phyloP scores from a whole-genome alignment of 352 stramenopile genomes.

The Globisporangium radiosum region DNA sequence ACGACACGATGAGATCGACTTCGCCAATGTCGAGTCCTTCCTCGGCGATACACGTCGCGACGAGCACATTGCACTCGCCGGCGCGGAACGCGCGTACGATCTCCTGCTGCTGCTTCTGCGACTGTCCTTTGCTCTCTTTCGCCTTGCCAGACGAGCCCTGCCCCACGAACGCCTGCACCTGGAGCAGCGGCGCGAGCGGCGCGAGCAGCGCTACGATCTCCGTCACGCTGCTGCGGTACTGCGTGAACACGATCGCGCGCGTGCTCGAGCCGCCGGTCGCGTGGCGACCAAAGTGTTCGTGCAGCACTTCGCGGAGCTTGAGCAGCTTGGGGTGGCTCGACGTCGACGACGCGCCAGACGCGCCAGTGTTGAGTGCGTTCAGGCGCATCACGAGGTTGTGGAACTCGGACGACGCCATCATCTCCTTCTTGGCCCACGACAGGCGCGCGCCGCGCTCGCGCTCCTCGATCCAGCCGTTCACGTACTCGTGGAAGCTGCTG shows the following conservation, averaged over 20 bases:
- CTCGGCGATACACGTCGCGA: constrained; percentile 95
- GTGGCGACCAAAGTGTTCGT: constrained; percentile 85
- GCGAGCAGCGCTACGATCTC: constrained; percentile 89
- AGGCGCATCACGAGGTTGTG: constrained; percentile 36
- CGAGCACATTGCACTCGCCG: constrained; percentile 89
- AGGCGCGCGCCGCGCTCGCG: constrained; percentile 33
- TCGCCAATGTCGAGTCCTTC: constrained; percentile 95
- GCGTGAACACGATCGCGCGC: constrained; percentile 97
- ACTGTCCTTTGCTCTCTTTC: constrained; percentile 86
- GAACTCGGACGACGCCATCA: constrained; percentile 71
- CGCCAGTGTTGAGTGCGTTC: constrained; percentile 7
- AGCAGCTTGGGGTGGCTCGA: constrained; percentile 73
- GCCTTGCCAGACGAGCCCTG: constrained; percentile 81
- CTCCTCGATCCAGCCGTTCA: constrained; percentile 53
- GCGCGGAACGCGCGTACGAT: constrained; percentile 89
- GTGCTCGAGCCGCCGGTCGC: constrained; percentile 69
- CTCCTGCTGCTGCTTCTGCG: constrained; percentile 94
- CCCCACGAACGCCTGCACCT: constrained; percentile 91
- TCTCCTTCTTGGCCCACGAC: constrained; percentile 77
- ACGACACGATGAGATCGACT: constrained; percentile 93
- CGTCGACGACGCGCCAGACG: constrained; percentile 1
- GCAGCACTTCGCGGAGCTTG: constrained; percentile 88
- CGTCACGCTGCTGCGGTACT: constrained; percentile 92
- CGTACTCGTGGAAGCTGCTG: constrained; percentile 61
- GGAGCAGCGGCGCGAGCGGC: constrained; percentile 67